Conservation (phyloP, 768 basidiomycete species). For the Psilocybe cubensis region DNA sequence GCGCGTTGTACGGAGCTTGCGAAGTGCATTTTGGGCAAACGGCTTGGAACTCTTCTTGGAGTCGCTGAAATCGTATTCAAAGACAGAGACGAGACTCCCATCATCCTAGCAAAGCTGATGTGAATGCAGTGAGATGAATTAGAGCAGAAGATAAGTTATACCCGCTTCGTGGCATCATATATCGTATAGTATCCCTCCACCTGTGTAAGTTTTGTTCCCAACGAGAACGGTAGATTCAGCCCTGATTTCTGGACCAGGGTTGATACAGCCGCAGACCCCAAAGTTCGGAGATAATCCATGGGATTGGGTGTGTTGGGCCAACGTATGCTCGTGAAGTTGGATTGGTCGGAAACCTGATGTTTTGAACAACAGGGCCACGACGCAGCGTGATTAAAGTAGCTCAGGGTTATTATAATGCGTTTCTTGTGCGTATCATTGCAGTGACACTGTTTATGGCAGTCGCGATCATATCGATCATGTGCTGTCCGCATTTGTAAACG, state of each 20-base stretch:
- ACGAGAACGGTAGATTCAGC: conserved; percentile 83
- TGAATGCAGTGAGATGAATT: not conserved
- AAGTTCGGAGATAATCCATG: conserved; percentile 84
- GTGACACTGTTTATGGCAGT: not conserved
- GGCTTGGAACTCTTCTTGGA: conserved; percentile 63
- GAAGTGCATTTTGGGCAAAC: conserved; percentile 87
- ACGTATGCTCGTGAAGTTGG: not conserved
- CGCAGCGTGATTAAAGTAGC: not conserved
- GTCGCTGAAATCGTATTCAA: conserved; percentile 85
- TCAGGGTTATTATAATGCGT: not conserved
- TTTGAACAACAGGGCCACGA: not conserved
- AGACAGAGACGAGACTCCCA: conserved; percentile 81
- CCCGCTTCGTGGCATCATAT: conserved; percentile 88
- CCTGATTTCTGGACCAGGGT: conserved; percentile 94
- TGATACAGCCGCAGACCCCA: conserved; percentile 87
- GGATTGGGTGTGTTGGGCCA: not conserved
- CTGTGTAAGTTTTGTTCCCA: conserved; percentile 73
- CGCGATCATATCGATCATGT: conserved; percentile 12
- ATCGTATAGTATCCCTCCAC: conserved; percentile 82
- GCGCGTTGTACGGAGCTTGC: conserved; percentile 87
- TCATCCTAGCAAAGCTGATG: conserved; percentile 72
- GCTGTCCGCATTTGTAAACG: not conserved
- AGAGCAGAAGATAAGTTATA: conserved; percentile 29
- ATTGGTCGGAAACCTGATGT: not conserved
- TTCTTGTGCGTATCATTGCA: not conserved